Percentiles rank a stretch among this genome's conserved stretches.
Conservation (phyloP, 495 filamentous ascomycete species). For the Letharia columbiana region DNA sequence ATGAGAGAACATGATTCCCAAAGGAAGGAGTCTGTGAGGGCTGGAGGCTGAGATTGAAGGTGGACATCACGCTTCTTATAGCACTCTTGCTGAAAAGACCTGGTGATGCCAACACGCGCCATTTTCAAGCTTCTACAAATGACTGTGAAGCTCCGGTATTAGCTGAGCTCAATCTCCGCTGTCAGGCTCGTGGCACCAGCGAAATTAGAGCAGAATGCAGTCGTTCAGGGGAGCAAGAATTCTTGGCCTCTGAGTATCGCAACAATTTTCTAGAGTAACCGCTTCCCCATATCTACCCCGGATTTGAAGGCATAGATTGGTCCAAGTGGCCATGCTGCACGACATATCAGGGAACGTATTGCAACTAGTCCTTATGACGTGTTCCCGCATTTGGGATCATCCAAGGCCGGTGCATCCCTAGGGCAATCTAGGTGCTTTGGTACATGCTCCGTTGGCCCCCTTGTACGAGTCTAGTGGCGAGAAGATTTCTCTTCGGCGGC, state of each 20-base stretch:
- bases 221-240: not conserved
- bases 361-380: not conserved
- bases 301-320: not conserved
- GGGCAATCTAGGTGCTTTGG: not conserved
- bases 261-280: not conserved
- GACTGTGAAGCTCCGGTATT: not conserved
- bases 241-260: not conserved
- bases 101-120: constrained; percentile 8
- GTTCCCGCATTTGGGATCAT: not conserved
- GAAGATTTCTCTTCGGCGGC: not conserved
- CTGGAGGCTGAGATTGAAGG: not conserved
- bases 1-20: constrained; percentile 13
- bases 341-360: not conserved
- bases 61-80: constrained; percentile 8
- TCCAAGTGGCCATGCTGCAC: not conserved
- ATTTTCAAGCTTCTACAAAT: not conserved
- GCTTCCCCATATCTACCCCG: not conserved
- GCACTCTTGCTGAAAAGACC: not conserved
- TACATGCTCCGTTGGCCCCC: not conserved
- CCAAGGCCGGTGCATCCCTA: not conserved
- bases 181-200: not conserved
- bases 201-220: not conserved
- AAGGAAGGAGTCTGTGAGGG: not conserved
- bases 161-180: not conserved
- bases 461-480: not conserved